phyloP scores from a whole-genome alignment of 768 basidiomycete species.

The Tylopilus rubrobrunneus region DNA sequence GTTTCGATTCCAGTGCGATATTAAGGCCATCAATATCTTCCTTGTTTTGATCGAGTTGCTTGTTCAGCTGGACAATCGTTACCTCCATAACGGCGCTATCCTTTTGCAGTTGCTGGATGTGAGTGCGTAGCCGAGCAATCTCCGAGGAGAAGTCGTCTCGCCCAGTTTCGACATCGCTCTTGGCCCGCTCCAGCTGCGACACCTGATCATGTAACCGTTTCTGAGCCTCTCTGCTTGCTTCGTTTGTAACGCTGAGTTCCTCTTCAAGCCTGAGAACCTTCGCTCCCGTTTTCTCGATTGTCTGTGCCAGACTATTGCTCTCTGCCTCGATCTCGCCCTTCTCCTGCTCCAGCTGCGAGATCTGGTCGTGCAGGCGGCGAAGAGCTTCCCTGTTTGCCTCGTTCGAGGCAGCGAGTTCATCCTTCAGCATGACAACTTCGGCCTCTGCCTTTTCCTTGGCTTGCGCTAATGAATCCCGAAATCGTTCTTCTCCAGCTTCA shows the following conservation, averaged over 20 bases:
- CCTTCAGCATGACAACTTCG: constrained; percentile 34
- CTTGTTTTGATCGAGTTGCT: constrained; percentile 61
- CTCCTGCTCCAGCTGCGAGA: constrained; percentile 9
- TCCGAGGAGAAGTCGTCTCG: constrained; percentile 39
- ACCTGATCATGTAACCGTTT: constrained; percentile 23
- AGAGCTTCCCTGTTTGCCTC: constrained; percentile 32
- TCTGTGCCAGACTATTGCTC: constrained; percentile 31
- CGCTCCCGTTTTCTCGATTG: constrained; percentile 31
- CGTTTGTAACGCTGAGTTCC: constrained; percentile 44
- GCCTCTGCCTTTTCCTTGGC: constrained; percentile 11
- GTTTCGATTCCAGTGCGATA: constrained; percentile 90
- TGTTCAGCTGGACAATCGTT: constrained; percentile 67
- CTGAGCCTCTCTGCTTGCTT: constrained; percentile 28
- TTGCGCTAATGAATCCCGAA: neutral
- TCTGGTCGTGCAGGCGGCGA: constrained; percentile 21
- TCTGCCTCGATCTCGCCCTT: constrained; percentile 61
- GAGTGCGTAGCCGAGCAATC: constrained; percentile 53
- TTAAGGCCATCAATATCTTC: constrained; percentile 83
- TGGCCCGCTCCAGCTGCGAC: constrained; percentile 22
- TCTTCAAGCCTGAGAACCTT: constrained; percentile 38
- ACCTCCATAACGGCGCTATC: constrained; percentile 85
- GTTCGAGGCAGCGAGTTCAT: constrained; percentile 45
- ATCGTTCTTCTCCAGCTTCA: neutral
- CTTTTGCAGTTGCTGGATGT: constrained; percentile 68
- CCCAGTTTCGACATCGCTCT: constrained; percentile 57